Evolutionary conservation across 2,329 filamentous ascomycete species (phyloP).

Genomic region (Metarhizium humberi): DNA sequence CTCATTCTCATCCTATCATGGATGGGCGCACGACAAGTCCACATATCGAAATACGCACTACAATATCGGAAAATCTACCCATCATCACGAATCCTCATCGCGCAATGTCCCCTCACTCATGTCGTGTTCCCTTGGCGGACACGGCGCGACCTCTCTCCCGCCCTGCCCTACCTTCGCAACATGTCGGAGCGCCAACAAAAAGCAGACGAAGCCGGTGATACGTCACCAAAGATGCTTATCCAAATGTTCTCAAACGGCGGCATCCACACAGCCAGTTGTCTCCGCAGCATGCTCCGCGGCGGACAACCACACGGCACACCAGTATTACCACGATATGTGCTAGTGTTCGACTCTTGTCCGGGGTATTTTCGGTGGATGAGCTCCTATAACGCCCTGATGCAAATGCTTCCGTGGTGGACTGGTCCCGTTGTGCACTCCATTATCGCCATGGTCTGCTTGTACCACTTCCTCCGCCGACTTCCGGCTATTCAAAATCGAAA

Average conservation of each 20-base stretch:
- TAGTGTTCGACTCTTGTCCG: constrained; percentile 39
- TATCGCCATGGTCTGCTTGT: constrained; percentile 21
- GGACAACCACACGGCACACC: constrained; percentile 8
- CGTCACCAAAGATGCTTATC: constrained; percentile 27
- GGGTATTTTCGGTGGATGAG: constrained; percentile 31
- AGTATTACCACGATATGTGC: constrained; percentile 30
- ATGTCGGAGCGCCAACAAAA: constrained; percentile 13
- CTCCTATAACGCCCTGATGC: constrained; percentile 29
- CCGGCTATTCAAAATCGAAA: constrained; percentile 22
- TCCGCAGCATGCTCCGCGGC: constrained; percentile 15
- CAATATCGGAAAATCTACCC: constrained; percentile 36
- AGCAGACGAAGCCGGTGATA: constrained; percentile 11
- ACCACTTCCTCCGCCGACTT: constrained; percentile 20
- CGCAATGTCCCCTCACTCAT: constrained; percentile 30
- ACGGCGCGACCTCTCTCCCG: constrained; percentile 26
- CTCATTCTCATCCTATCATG: constrained; percentile 39
- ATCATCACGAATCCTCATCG: constrained; percentile 34
- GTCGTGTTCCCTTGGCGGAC: constrained; percentile 23
- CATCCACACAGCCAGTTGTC: constrained; percentile 28
- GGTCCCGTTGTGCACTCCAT: constrained; percentile 26
- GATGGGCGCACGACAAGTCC: constrained; percentile 40
- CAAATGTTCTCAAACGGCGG: constrained; percentile 47
- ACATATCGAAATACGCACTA: constrained; percentile 42
- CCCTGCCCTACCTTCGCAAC: constrained; percentile 28
- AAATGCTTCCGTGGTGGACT: constrained; percentile 22